These are phyloP conservation scores for Naematelia encephala DNA, from an alignment of 768 basidiomycete genomes.

Conservation along the genomic window DNA sequence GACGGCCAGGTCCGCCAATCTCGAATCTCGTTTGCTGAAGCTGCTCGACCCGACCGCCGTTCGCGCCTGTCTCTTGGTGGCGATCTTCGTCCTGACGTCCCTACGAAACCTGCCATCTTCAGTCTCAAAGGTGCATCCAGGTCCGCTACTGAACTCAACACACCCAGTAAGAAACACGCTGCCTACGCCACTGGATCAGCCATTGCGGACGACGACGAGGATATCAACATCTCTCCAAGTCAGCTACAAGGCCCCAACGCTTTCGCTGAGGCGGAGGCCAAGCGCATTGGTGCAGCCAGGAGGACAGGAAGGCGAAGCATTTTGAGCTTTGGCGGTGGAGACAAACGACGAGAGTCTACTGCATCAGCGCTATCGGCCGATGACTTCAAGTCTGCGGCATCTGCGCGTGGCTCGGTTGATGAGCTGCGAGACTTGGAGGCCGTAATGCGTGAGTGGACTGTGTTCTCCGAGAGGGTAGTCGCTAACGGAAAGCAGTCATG, in stretches of 20 bases:
- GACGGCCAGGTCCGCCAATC: conserved; percentile 39
- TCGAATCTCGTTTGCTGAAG: conserved; percentile 49
- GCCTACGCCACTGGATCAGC: conserved; percentile 38
- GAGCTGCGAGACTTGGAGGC: conserved; percentile 46
- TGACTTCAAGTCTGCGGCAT: conserved; percentile 44
- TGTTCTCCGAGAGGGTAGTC: background rate
- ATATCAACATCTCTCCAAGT: conserved; percentile 43
- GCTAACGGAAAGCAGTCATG: conserved; percentile 13
- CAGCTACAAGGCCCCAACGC: conserved; percentile 44
- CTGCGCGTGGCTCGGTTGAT: conserved; percentile 43
- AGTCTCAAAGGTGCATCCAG: conserved; percentile 29
- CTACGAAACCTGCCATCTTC: conserved; percentile 15
- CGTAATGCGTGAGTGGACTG: conserved; percentile 37
- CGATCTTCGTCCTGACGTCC: conserved; percentile 38
- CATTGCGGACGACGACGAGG: conserved; percentile 38
- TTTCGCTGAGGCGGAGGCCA: conserved; percentile 29
- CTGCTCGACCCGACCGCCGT: conserved; percentile 38
- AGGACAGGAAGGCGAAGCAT: conserved; percentile 26
- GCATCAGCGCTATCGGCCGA: conserved; percentile 26
- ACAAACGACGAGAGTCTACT: conserved; percentile 26
- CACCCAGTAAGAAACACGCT: conserved; percentile 17
- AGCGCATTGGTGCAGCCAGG: conserved; percentile 13
- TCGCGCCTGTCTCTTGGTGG: conserved; percentile 50
- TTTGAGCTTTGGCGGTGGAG: conserved; percentile 31
- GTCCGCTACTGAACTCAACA: conserved; percentile 38